Base-by-base conservation (phyloP, 1,284 basidiomycete species). In the Coriolopsis trogii region DNA sequence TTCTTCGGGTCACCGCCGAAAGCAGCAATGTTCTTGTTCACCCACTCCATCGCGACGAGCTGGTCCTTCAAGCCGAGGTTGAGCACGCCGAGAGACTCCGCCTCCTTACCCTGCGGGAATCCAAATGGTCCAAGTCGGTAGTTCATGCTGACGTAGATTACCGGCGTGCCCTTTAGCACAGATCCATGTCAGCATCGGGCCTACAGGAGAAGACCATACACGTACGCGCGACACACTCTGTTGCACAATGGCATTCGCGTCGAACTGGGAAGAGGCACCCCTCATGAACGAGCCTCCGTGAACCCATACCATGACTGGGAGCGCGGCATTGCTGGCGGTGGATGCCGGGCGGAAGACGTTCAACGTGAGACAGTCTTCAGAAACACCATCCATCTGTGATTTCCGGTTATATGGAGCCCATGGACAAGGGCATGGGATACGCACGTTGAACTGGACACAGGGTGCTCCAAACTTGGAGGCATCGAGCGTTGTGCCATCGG, bases 111-210 rank as follows among this genome's bases (percentile, higher is more conserved):
- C 62, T 76, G 74, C 7, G 78, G 76, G 49, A 78, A 71, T 1
- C 80, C 81, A 12, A 81, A 67, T 4, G 77, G 75, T 0, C 76
- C 77, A 2, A 79, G 58, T 23, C 82, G 74, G 57, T 85, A 84
- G 59, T 82, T 81, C 58, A 83, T 33, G 49, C 73, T 79, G 33
- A 84, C 81, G 42, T 80, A 80, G n/a, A 85, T 70, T 28, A 84
- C 60, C 13, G 79, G 79, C 3, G 76, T 80, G 28, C 74, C 77
- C 75, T 79, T 50, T 13, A 37, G 10, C 12, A 18, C 5, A 18
- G 16, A 20, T 8, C 26, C 30, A 21, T 7, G 18, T 3, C n/a
- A 9, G 26, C n/a, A 13, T 8, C 3, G 30, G 2, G 7, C 8
- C n/a, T 24, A 20, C 3, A 16, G 9, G 8, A 13, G 15, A 10